These are phyloP conservation scores for Ganoderma resinaceum DNA, from an alignment of 1,284 basidiomycete species.

Conservation along the genomic window DNA sequence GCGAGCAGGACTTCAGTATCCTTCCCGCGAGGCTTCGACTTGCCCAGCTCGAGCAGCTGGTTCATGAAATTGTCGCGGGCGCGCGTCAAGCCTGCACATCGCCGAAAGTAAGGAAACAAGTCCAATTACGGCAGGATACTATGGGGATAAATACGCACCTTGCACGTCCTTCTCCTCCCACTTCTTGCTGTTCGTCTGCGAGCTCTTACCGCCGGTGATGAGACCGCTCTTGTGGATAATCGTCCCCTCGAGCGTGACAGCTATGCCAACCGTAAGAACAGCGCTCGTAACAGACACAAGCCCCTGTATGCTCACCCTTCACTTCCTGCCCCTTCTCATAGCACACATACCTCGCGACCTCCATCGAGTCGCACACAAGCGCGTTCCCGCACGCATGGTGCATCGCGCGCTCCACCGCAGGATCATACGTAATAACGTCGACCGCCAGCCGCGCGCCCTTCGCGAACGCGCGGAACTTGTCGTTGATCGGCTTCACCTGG, in stretches of 20 bases:
- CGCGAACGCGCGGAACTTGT: conserved; percentile 92
- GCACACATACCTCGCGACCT: conserved; percentile 88
- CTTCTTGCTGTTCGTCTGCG: conserved; percentile 75
- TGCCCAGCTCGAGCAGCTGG: conserved; percentile 85
- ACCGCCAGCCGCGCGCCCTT: conserved; percentile 93
- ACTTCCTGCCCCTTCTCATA: conserved; percentile 97
- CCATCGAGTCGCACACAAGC: conserved; percentile 94
- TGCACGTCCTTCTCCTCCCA: conserved; percentile 96
- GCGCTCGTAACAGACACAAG: neutral
- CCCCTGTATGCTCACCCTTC: conserved; percentile 70
- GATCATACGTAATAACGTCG: conserved; percentile 92
- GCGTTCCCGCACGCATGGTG: conserved; percentile 96
- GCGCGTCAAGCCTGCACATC: conserved; percentile 67
- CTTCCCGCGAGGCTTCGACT: conserved; percentile 82
- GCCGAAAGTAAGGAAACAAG: neutral
- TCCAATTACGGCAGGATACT: neutral
- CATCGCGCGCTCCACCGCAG: conserved; percentile 90
- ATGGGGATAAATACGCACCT: conserved; percentile 49
- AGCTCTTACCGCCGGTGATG: conserved; percentile 94
- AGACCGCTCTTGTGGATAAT: conserved; percentile 97
- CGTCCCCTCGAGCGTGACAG: conserved; percentile 96
- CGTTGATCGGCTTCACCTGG: conserved; percentile 92
- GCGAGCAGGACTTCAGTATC: conserved; percentile 83
- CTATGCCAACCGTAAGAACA: conserved; percentile 49
- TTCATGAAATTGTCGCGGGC: conserved; percentile 77